Evolutionary conservation across 495 filamentous ascomycete species (phyloP), one percentile per base, ranked within the genome.

Genomic region (Penicillium lividum): DNA sequence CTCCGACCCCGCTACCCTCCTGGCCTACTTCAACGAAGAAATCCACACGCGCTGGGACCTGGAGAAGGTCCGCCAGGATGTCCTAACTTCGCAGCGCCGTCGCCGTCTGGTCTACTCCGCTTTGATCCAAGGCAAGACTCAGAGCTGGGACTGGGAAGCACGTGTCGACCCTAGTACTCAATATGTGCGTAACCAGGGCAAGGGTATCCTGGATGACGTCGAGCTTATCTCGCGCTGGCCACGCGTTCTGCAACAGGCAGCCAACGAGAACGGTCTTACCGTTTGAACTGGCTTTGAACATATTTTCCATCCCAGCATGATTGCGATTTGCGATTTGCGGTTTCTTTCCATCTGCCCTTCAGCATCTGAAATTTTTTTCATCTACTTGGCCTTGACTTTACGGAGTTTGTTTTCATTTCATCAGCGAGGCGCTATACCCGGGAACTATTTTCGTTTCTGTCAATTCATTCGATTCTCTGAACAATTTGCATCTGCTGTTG

Each of bases 81-180:
- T 93, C 0, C 64, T 93, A 25, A 61, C 72, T 15, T 89, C 85
- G 40, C 91, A 96, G 76, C 83, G 91, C 10, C 82, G 82, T 44
- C 79, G 91, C 10, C 78, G 84, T 29, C 69, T 94, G 6, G 87
- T 89, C 29, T 92, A 89, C 84, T 80, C 78, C 18, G 90, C 91
- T 5, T 72, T 96, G 58, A 86, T 83, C 60, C 75, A 84, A 72
- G 91, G 91, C 36, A 75, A 74, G 30, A 89, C 85, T 31, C 80
- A 80, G 0, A 77, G 80, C 59, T 96, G 91, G 91, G 91, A 96
- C 65, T 88, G 84, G 66, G 82, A 92, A 71, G 89, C 89, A 0
- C 74, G 73, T 10, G 84, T 89, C 58, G 88, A 92, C 70, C 86
- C 88, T 8, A 78, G 82, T 62, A 80, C 85, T 30, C 90, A 92